Percentiles rank a stretch among this genome's conserved stretches.
These are phyloP conservation scores for Medicago lupulina DNA, from an alignment of 306 rosid species.

Conservation along the genomic window DNA sequence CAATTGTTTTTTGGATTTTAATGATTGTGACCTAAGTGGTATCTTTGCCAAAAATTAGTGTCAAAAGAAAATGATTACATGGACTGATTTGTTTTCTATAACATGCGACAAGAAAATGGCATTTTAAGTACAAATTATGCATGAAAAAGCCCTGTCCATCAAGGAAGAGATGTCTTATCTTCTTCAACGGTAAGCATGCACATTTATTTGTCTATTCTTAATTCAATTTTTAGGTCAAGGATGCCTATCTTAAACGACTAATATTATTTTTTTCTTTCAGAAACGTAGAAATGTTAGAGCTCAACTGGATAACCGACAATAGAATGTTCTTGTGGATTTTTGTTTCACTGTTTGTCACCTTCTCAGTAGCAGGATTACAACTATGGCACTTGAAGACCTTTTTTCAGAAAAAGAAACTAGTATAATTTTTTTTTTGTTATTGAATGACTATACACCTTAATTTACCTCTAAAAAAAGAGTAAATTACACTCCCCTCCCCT, in stretches of 20 bases:
- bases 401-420: slow-evolving; percentile 72
- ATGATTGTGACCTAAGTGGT: too few species aligned
- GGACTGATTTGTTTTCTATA: not conserved
- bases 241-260: not conserved
- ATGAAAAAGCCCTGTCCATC: slow-evolving; percentile 56
- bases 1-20: too few species aligned
- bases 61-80: too few species aligned
- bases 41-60: too few species aligned
- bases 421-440: slow-evolving; percentile 35
- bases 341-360: slow-evolving; percentile 60
- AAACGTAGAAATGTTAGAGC: slow-evolving; percentile 65
- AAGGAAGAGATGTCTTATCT: slow-evolving; percentile 70
- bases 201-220: not conserved
- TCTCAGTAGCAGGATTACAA: slow-evolving; percentile 71
- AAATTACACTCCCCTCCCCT: too few species aligned
- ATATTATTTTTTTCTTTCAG: slow-evolving; percentile 32
- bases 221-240: not conserved
- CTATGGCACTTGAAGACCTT: slow-evolving; percentile 76
- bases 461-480: too few species aligned
- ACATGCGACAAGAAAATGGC: slow-evolving; percentile 55
- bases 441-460: not conserved
- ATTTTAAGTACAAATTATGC: slow-evolving; percentile 55
- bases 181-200: slow-evolving; percentile 53
- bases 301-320: slow-evolving; percentile 51
- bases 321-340: slow-evolving; percentile 59